phyloP scores from a whole-genome alignment of 1,139 yeast genomes.

The Sugiyamaella pinicola region DNA sequence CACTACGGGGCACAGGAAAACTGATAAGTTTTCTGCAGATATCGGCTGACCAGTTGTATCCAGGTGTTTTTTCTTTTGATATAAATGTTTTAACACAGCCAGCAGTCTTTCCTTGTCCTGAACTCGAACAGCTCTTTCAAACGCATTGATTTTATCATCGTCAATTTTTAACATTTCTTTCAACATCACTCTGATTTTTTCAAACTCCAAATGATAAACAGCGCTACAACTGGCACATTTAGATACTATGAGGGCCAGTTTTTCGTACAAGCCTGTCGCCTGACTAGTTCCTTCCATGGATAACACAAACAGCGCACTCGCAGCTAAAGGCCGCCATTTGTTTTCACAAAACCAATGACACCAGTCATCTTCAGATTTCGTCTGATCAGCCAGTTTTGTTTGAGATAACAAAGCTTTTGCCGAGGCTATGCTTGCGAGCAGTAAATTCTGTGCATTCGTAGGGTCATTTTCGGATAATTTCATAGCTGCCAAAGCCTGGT shows the following conservation, averaged over 20 bases:
- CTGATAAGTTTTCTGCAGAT: conserved; percentile 25
- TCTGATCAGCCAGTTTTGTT: conserved; percentile 1
- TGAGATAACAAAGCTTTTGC: conserved; percentile 10
- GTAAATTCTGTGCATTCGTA: neutral
- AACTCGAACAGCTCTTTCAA: conserved; percentile 10
- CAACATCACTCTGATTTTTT: conserved; percentile 14
- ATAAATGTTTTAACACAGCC: neutral
- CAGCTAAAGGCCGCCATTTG: conserved; percentile 26
- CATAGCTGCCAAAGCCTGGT: conserved; percentile 1
- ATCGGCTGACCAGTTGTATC: conserved; percentile 12
- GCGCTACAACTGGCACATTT: conserved; percentile 26
- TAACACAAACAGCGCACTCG: conserved; percentile 24
- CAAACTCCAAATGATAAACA: conserved; percentile 25
- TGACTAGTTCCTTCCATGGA: conserved; percentile 17
- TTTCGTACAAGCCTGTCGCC: conserved; percentile 11
- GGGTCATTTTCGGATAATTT: conserved; percentile 4
- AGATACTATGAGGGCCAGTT: conserved; percentile 18
- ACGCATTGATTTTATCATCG: conserved; percentile 18
- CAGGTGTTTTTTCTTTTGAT: conserved; percentile 2
- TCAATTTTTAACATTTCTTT: conserved; percentile 19
- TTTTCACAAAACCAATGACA: conserved; percentile 31
- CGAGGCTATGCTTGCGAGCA: conserved; percentile 1
- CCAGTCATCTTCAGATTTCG: neutral
- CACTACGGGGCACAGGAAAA: conserved; percentile 21
- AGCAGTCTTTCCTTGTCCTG: conserved; percentile 20